Percentiles rank a stretch among this genome's conserved stretches.
Conservation (phyloP, 306 rosid species). For the Carpinus fangiana region DNA sequence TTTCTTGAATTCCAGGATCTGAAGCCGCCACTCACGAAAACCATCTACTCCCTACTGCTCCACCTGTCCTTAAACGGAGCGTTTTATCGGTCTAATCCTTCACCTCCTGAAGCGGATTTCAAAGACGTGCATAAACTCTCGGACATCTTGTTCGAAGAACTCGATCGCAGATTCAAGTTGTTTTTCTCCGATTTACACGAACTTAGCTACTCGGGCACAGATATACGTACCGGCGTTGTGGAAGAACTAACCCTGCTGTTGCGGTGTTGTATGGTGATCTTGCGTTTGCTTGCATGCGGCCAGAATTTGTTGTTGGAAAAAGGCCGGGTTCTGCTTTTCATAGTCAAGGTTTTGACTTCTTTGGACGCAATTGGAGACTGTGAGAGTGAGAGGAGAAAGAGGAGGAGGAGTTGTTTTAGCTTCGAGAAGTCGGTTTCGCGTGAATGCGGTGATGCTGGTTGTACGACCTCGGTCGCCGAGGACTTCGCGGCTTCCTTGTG, state of each 20-base stretch:
- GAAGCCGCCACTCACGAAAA: conserved; percentile 15
- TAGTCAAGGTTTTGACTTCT: conserved; percentile 40
- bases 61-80: conserved; percentile 23
- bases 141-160: conserved; percentile 50
- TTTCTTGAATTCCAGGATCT: conserved; percentile 30
- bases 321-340: conserved; percentile 30
- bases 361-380: conserved; percentile 25
- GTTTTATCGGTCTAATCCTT: background rate
- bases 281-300: conserved; percentile 43
- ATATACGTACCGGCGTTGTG: conserved; percentile 35
- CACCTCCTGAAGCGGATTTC: conserved; percentile 6
- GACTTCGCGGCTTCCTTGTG: conserved; percentile 39
- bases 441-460: conserved; percentile 18
- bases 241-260: conserved; percentile 50
- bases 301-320: conserved; percentile 39
- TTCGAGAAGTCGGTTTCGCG: conserved; percentile 42
- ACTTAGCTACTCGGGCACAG: conserved; percentile 23
- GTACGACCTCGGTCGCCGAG: conserved; percentile 24
- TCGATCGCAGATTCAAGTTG: conserved; percentile 32
- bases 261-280: conserved; percentile 54
- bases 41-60: conserved; percentile 26
- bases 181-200: conserved; percentile 35
- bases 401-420: conserved; percentile 21
- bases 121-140: conserved; percentile 32
- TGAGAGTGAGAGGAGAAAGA: conserved; percentile 7